A percentile compares a stretch with the other conserved stretches of the same genome.
These are phyloP conservation scores for Zygoascus hellenicus DNA, from an alignment of 1,139 yeast species.

Conservation along the genomic window DNA sequence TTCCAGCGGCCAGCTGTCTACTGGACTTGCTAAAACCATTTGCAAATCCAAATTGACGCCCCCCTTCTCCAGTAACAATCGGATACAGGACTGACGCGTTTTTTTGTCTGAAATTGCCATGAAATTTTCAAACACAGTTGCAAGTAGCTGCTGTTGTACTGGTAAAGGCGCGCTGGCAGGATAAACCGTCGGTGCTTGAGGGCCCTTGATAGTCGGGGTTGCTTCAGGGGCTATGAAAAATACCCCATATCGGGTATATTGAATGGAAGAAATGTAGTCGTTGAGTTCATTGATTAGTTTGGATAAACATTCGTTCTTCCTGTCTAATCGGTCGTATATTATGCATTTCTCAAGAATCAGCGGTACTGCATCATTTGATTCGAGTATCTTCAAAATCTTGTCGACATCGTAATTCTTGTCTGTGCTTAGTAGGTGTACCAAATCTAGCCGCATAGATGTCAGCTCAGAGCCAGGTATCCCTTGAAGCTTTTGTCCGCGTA, in stretches of 20 bases:
- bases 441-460: conserved; percentile 25
- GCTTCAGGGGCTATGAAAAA: conserved; percentile 14
- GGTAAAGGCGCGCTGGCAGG: conserved; percentile 7
- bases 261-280: conserved; percentile 34
- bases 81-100: conserved; percentile 25
- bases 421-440: conserved; percentile 25
- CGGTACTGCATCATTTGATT: conserved; percentile 26
- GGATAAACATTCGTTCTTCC: conserved; percentile 32
- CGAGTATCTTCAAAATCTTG: conserved; percentile 24
- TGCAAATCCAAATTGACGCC: conserved; percentile 29
- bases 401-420: conserved; percentile 27
- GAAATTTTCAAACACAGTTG: conserved; percentile 26
- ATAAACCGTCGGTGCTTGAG: conserved; percentile 9
- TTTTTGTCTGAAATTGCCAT: conserved; percentile 23
- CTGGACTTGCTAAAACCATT: conserved; percentile 29
- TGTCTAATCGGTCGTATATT: conserved; percentile 32
- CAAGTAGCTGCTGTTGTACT: conserved; percentile 26
- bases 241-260: conserved; percentile 31
- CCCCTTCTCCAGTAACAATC: conserved; percentile 29
- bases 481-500: conserved; percentile 18
- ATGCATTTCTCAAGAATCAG: conserved; percentile 33
- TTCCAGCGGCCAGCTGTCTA: conserved; percentile 35
- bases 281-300: conserved; percentile 30
- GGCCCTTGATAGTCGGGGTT: conserved; percentile 10
- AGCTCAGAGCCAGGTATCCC: conserved; percentile 11